Base-by-base conservation (phyloP, 495 filamentous ascomycete genomes). In the Aspergillus hancockii region DNA sequence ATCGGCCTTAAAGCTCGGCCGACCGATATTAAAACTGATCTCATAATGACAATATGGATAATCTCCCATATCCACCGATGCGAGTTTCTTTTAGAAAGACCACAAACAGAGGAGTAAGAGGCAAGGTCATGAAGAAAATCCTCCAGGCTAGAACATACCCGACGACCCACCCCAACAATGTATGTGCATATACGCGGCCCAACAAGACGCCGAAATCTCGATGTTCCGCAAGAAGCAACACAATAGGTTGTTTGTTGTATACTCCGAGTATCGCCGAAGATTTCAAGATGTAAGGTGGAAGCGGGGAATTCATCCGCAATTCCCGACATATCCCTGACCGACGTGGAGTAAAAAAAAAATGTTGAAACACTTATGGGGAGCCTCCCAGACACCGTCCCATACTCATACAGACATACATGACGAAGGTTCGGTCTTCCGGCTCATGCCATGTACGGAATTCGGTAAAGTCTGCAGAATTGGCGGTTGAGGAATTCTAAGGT, bases 21-120 rank as follows among this genome's bases (percentile, higher is more conserved):
- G 16, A n/a, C 21, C 21, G 22, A 16, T 23, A 32, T n/a, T 18
- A 19, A 36, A 36, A 12, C 50, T 52, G 30, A 52, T 36, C 50
- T 52, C 50, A 52, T 52, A 31, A 52, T 52, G 50, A 52, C 13
- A 21, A 31, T 31, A 21, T n/a, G n/a, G n/a, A n/a, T n/a, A 25
- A n/a, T 22, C 31, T 22, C 16, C 30, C 22, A 16, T 50, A 18
- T 40, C 16, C 36, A 40, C 36, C 16, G 36, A 40, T 13, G 12
- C 36, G 16, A n/a, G 12, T n/a, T 40, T 12, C 16, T 47, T 47
- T 23, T 22, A 16, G 22, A 1, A 23, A 4, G 10, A 47, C 19
- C 1, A 47, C 18, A 47, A 23, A 47, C 7, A 23, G 23, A 47
- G 2, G 23, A 23, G 21, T 10, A 23, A 47, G 19, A 3, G 12